Evolutionary conservation across 2,329 filamentous ascomycete species (phyloP).

Genomic region (Fusarium palustre): DNA sequence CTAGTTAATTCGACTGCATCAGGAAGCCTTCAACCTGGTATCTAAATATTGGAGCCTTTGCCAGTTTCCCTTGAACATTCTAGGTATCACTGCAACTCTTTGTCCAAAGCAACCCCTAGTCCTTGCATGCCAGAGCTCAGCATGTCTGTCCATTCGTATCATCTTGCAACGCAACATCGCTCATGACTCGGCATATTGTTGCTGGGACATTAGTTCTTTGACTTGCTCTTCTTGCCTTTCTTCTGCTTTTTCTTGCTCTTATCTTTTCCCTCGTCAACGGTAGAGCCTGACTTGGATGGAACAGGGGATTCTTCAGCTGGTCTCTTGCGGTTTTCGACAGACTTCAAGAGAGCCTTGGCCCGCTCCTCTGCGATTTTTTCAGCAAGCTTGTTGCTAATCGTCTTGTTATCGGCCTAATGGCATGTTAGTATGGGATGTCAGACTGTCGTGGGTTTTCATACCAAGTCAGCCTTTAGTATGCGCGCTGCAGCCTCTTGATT

Average conservation of each 20-base stretch:
- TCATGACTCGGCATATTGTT: neutral
- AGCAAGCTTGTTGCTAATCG: constrained; percentile 63
- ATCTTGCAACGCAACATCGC: neutral
- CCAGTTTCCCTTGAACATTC: constrained; percentile 1
- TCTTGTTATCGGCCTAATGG: constrained; percentile 62
- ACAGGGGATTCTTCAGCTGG: constrained; percentile 51
- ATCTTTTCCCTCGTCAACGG: constrained; percentile 25
- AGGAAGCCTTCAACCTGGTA: neutral
- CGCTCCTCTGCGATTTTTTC: constrained; percentile 69
- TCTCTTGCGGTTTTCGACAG: constrained; percentile 59
- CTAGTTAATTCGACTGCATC: constrained; percentile 18
- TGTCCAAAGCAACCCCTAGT: neutral
- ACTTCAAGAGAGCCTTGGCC: constrained; percentile 63
- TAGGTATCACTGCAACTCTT: constrained; percentile 26
- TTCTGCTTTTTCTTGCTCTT: constrained; percentile 52
- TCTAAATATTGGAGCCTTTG: neutral
- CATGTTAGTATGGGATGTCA: constrained; percentile 28
- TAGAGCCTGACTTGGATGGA: constrained; percentile 39
- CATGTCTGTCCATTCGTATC: neutral
- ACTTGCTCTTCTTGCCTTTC: constrained; percentile 50
- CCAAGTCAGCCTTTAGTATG: constrained; percentile 85
- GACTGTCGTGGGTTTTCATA: constrained; percentile 54
- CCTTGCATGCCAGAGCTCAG: neutral
- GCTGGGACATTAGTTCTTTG: constrained; percentile 38
- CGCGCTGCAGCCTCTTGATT: constrained; percentile 83